Base-by-base conservation (phyloP, 345 rosid genomes). In the Mangifera indica region DNA sequence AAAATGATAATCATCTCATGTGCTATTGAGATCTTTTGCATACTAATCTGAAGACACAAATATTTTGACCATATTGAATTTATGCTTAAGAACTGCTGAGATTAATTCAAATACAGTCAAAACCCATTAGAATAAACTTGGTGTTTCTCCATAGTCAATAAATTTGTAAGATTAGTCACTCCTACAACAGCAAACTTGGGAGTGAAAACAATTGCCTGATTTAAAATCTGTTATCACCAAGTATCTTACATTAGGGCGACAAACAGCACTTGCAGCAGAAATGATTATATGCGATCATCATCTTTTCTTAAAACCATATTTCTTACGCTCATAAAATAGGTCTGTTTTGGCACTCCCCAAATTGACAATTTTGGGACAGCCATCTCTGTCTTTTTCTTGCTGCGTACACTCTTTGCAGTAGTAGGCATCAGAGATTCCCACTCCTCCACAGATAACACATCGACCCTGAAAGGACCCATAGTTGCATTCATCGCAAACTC, bases 341-440 rank as follows among this genome's bases (percentile, higher is more conserved):
- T 79, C 85, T 13, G 85, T 79, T 69, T 82, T 82, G 34, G 85
- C 83, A 74, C 83, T 80, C 32, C 78, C 76, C 78, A 82, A 67
- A 67, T 76, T 79, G 25, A 82, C 83, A 69, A 80, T 83, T 70
- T 83, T 83, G 1, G 86, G 86, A 60, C 86, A 83, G 32, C 86
- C 86, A 72, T 83, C 81, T 69, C 86, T 74, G 70, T 83, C 86
- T 60, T 82, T 82, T 78, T 83, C 86, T 74, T 80, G 86, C 64
- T 77, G 86, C 0, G 86, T 80, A 67, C 86, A 83, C 71, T 83
- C 86, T 75, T 80, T 83, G 80, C 86, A 83, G n/a, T 80, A 83
- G 81, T 80, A 83, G 37, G 86, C 86, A 77, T 83, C 86, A 17
- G 86, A 83, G 60, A 83, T 83, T 4, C 86, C 86, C 71, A 83